A percentile compares a stretch with the other conserved stretches of the same genome.
Conservation (phyloP, 1,139 yeast genomes). For the Scheffersomyces segobiensis region DNA sequence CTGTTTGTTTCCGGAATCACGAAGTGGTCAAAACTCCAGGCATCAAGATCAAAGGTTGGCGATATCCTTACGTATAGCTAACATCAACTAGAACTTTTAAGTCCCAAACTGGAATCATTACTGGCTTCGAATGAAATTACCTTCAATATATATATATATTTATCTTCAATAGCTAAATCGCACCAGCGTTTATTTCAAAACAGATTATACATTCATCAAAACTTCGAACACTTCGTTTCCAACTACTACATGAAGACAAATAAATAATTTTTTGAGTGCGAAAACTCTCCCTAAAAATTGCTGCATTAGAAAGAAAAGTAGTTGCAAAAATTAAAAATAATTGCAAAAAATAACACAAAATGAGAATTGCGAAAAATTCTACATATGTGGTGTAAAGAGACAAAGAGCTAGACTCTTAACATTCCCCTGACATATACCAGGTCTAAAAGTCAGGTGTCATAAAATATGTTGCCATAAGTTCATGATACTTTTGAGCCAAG, state of each 20-base stretch:
- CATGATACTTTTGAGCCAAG: neutral
- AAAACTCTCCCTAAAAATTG: neutral
- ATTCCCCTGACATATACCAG: neutral
- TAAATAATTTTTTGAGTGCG: no score
- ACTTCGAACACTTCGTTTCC: neutral
- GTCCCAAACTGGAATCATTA: neutral
- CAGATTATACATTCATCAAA: neutral
- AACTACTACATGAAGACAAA: neutral
- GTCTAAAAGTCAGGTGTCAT: neutral
- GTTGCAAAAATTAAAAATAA: neutral
- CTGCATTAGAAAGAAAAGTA: neutral
- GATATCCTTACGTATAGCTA: neutral
- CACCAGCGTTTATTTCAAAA: no score
- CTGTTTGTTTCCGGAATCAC: neutral
- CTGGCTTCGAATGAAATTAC: neutral
- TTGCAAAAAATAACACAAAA: neutral
- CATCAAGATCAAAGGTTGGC: neutral
- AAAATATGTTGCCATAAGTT: neutral
- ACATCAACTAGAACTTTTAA: neutral
- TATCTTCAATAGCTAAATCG: no score
- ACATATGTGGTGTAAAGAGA: neutral
- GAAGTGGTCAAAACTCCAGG: neutral
- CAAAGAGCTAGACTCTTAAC: neutral
- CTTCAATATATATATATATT: neutral
- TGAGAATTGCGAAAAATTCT: neutral